A percentile compares a stretch with the other conserved stretches of the same genome.
Evolutionary conservation across 2,329 filamentous ascomycete genomes (phyloP).

Genomic region (Stachybotrys chlorohalonatus): DNA sequence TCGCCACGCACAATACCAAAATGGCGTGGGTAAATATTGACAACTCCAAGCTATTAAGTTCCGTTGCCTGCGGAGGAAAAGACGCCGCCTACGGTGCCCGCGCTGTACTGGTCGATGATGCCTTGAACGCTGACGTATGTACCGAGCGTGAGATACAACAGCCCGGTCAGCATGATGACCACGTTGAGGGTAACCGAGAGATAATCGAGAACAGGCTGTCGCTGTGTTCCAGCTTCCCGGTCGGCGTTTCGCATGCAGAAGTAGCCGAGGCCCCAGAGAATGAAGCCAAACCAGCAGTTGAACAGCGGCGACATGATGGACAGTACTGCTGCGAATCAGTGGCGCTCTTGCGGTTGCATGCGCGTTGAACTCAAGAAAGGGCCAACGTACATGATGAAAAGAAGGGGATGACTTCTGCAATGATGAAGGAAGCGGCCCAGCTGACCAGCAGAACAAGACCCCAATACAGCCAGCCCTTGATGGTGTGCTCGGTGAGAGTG

Average conservation of each 20-base stretch:
- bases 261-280: constrained; percentile 84
- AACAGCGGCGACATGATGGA: constrained; percentile 77
- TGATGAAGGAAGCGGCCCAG: constrained; percentile 80
- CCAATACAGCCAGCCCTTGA: constrained; percentile 76
- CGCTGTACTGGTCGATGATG: constrained; percentile 64
- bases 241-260: constrained; percentile 65
- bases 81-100: constrained; percentile 55
- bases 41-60: constrained; percentile 26
- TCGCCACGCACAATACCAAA: neutral
- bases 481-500: constrained; percentile 63
- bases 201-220: constrained; percentile 40
- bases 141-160: constrained; percentile 74
- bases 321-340: constrained; percentile 31
- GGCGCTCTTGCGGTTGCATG: neutral
- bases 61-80: constrained; percentile 69
- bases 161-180: constrained; percentile 62
- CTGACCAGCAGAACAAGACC: constrained; percentile 56
- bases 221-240: constrained; percentile 38
- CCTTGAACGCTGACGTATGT: constrained; percentile 72
- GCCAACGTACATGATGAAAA: constrained; percentile 59
- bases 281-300: constrained; percentile 90
- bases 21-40: neutral
- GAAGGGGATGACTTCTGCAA: constrained; percentile 89
- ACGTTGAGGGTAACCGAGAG: constrained; percentile 58
- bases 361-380: neutral